Evolutionary conservation across 1,284 basidiomycete genomes (phyloP).

Genomic region (Melampsora larici-populina): DNA sequence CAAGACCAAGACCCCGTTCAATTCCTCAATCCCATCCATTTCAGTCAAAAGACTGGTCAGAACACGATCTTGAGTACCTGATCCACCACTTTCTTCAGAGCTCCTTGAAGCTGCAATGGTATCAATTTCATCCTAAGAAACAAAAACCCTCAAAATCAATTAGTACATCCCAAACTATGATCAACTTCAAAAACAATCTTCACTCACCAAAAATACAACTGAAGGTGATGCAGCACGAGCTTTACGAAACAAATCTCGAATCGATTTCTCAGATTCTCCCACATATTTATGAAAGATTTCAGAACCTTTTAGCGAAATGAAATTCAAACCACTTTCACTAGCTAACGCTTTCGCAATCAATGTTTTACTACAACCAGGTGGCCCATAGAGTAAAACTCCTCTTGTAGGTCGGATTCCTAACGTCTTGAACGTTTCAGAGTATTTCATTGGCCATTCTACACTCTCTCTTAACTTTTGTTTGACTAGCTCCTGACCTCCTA

Average conservation of each 20-base stretch:
- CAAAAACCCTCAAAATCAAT: not conserved
- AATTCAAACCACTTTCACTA: constrained; percentile 91
- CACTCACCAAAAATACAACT: constrained; percentile 87
- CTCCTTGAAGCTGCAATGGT: constrained; percentile 76
- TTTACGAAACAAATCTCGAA: constrained; percentile 91
- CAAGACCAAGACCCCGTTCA: constrained; percentile 85
- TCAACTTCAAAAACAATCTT: not conserved
- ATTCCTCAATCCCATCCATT: constrained; percentile 96
- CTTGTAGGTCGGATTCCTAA: constrained; percentile 84
- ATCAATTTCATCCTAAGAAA: constrained; percentile 86
- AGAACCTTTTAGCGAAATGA: constrained; percentile 95
- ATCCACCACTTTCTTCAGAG: constrained; percentile 61
- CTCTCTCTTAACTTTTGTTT: constrained; percentile 80
- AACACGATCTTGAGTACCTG: constrained; percentile 75
- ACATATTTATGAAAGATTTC: constrained; percentile 97
- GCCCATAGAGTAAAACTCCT: constrained; percentile 90
- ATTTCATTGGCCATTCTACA: constrained; percentile 89
- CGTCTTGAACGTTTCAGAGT: constrained; percentile 77
- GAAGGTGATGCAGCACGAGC: constrained; percentile 88
- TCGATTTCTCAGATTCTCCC: constrained; percentile 90
- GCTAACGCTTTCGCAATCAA: constrained; percentile 90
- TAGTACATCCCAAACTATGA: not conserved
- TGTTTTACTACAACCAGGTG: constrained; percentile 96
- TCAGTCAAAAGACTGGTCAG: constrained; percentile 91
- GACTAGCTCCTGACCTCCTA: constrained; percentile 76